A percentile compares a stretch with the other conserved stretches of the same genome.
These are phyloP conservation scores for Tarenaya hassleriana DNA, from an alignment of 345 rosid genomes.

Conservation along the genomic window DNA sequence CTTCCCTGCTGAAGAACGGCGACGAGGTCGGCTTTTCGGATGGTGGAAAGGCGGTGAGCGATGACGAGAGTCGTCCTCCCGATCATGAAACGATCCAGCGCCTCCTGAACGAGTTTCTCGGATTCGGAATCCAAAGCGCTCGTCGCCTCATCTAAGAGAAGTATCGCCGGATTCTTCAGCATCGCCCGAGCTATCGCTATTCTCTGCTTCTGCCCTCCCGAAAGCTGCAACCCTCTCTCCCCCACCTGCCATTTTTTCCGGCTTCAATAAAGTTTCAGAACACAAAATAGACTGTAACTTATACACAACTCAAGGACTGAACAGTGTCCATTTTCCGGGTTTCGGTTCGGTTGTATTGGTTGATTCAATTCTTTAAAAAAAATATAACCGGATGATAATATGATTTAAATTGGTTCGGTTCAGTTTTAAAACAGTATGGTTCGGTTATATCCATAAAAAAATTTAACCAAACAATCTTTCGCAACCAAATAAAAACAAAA, in stretches of 20 bases:
- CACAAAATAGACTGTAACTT: neutral
- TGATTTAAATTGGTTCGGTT: no score
- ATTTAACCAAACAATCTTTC: no score
- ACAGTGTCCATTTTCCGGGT: no score
- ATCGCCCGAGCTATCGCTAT: constrained; percentile 96
- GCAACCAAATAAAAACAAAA: no score
- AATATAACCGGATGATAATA: no score
- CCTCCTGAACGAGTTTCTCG: constrained; percentile 94
- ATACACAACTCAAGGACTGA: neutral
- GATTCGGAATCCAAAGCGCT: constrained; percentile 97
- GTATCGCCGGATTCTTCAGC: constrained; percentile 92
- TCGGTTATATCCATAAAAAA: no score
- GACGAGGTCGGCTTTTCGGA: constrained; percentile 94
- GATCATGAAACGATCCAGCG: constrained; percentile 94
- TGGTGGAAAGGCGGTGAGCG: constrained; percentile 95
- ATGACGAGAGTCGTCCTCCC: constrained; percentile 96
- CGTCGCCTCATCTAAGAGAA: constrained; percentile 90
- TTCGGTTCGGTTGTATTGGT: no score
- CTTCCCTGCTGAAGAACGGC: constrained; percentile 95
- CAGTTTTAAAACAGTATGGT: no score
- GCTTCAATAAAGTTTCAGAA: no score
- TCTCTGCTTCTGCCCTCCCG: constrained; percentile 98
- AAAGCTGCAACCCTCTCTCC: constrained; percentile 91
- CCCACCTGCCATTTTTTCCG: constrained; percentile 70
- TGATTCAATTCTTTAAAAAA: no score